Conservation (phyloP, 192 early-diverging fungal genomes). For the Umbelopsis isabellina region DNA sequence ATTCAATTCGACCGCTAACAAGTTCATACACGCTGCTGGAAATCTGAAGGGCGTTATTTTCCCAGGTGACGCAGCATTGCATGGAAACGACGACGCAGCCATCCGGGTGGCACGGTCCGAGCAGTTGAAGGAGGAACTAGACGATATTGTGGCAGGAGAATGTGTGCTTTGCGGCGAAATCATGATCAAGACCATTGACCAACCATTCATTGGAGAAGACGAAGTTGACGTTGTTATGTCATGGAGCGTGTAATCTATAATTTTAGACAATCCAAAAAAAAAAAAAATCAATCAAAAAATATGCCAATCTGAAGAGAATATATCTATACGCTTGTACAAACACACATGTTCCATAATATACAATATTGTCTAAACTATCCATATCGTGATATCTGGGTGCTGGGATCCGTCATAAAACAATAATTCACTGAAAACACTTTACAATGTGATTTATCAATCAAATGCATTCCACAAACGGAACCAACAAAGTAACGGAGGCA, state of each 20-base stretch:
- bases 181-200: conserved; percentile 89
- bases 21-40: conserved; percentile 42
- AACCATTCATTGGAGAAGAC: conserved; percentile 73
- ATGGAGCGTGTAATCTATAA: conserved; percentile 63
- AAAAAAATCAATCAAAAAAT: neutral
- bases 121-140: conserved; percentile 67
- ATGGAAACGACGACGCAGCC: conserved; percentile 48
- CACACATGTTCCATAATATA: no score
- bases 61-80: conserved; percentile 26
- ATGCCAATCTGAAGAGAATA: neutral
- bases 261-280: neutral
- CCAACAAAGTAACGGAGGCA: neutral
- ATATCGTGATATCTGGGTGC: no score
- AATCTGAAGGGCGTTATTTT: conserved; percentile 51
- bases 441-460: neutral
- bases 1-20: conserved; percentile 27
- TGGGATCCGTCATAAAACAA: no score
- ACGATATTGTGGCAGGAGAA: conserved; percentile 80
- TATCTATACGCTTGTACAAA: neutral
- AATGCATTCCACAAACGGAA: neutral
- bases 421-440: no score
- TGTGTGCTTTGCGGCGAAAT: conserved; percentile 95
- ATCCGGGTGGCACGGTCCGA: conserved; percentile 49
- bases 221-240: conserved; percentile 52
- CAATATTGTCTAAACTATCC: no score